Conservation (phyloP, 352 stramenopile genomes). For the Phytophthora pluvialis region DNA sequence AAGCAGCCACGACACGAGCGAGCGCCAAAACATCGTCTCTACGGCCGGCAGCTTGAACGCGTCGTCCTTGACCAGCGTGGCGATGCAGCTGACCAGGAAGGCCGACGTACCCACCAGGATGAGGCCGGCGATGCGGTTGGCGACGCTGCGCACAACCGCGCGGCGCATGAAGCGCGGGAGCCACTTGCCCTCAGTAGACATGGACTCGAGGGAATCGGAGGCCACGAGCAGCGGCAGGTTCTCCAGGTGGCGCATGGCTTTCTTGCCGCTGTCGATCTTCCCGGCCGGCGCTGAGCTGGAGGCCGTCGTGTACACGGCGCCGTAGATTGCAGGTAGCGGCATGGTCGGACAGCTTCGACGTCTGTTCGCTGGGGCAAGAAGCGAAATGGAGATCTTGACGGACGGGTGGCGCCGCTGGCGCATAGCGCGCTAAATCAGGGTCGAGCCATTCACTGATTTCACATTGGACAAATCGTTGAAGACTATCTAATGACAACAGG, state of each 20-base stretch:
- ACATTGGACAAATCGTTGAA: neutral
- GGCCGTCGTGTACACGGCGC: conserved; percentile 32
- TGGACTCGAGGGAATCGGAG: conserved; percentile 31
- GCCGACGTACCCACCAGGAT: conserved; percentile 59
- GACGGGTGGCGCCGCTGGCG: neutral
- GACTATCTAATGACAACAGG: neutral
- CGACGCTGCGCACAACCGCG: conserved; percentile 31
- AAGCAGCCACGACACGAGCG: conserved; percentile 56
- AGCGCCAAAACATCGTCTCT: conserved; percentile 76
- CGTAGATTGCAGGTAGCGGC: conserved; percentile 40
- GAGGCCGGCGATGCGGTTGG: conserved; percentile 40
- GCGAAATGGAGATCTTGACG: conserved; percentile 26
- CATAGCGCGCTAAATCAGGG: too few species aligned
- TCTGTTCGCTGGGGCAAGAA: neutral
- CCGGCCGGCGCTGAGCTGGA: conserved; percentile 21
- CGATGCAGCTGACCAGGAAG: conserved; percentile 66
- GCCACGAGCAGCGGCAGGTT: conserved; percentile 50
- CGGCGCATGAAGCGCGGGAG: conserved; percentile 41
- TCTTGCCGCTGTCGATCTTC: conserved; percentile 44
- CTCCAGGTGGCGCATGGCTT: conserved; percentile 48
- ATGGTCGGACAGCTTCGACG: conserved; percentile 4
- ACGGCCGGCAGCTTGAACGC: conserved; percentile 58
- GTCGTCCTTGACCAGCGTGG: conserved; percentile 62
- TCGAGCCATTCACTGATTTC: neutral
- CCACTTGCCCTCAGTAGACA: conserved; percentile 36